Evolutionary conservation across 2,329 filamentous ascomycete species (phyloP), one percentile per base, ranked within the genome.

Genomic region (Penicillium fuscoglaucum): DNA sequence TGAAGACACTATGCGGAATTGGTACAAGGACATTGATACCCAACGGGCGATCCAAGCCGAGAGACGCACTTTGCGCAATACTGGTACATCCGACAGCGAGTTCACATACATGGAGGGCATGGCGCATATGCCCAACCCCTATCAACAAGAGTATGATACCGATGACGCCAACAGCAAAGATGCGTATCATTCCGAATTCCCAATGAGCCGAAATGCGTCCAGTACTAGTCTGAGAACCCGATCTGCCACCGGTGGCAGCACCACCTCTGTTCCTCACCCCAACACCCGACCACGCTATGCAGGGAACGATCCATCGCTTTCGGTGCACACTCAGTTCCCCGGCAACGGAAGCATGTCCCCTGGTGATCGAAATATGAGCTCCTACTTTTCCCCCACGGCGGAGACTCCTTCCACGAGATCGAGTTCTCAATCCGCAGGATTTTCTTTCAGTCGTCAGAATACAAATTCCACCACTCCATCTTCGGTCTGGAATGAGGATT

Each of bases 1-100:
- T 60, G 95, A 99, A 74, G 92, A 96, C 66, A 87, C 83, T 15
- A 92, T 98, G 87, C 93, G 89, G 76, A 96, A 93, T 72, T 99
- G 95, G 95, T 88, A 90, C 29, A 81, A 81, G 9, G 87, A 90
- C 41, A 86, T 97, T 28, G 90, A 96, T 64, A 82, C 79, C 2
- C 93, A 96, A 75, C 84, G 91, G 60, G 75, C 80, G 45, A 75
- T 79, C 66, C 78, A 86, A 87, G 80, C 78, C 82, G 72, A 78
- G 70, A 72, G 79, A 72, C 72, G 76, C 59, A 74, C 61, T 82
- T 85, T 68, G 74, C 82, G 61, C 71, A 83, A 63, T 73, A 84
- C 72, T 47, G 82, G 68, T 57, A 84, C 83, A 6, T 87, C 84
- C 21, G 80, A 83, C 62, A 87, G 88, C 8, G 89, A 93, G 62